phyloP scores from a whole-genome alignment of 2,329 filamentous ascomycete species.

The Fusarium sp. region DNA sequence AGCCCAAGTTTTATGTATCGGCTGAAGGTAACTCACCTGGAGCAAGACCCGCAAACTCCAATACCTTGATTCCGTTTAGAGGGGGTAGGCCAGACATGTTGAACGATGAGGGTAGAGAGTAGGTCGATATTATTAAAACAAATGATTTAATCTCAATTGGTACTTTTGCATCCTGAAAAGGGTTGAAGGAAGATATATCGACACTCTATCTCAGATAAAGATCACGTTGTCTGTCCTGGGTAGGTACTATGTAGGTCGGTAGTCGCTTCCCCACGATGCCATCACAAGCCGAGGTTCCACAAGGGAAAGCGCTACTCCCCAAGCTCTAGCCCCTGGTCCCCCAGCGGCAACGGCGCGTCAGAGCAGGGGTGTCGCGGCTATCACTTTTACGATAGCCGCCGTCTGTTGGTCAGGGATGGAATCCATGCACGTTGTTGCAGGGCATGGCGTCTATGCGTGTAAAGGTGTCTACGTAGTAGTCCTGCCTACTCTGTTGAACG shows the following conservation, averaged over 20 bases:
- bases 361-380: constrained; percentile 12
- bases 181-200: too few relatives aligned
- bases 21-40: constrained; percentile 59
- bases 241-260: background rate
- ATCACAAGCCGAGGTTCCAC: constrained; percentile 40
- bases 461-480: background rate
- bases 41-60: constrained; percentile 71
- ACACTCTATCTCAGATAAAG: background rate
- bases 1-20: background rate
- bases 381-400: constrained; percentile 2
- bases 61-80: constrained; percentile 64
- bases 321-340: background rate
- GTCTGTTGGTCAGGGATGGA: background rate
- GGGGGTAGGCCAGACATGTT: constrained; percentile 49
- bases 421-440: background rate
- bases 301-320: background rate
- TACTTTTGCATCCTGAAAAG: too few relatives aligned
- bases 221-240: background rate
- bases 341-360: background rate
- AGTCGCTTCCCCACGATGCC: constrained; percentile 30
- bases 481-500: background rate
- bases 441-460: background rate
- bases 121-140: background rate
- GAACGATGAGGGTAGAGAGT: constrained; percentile 31
- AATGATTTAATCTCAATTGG: background rate